Evolutionary conservation across 345 rosid species (phyloP), one percentile per base, ranked within the genome.

Genomic region (Cardamine resedifolia): DNA sequence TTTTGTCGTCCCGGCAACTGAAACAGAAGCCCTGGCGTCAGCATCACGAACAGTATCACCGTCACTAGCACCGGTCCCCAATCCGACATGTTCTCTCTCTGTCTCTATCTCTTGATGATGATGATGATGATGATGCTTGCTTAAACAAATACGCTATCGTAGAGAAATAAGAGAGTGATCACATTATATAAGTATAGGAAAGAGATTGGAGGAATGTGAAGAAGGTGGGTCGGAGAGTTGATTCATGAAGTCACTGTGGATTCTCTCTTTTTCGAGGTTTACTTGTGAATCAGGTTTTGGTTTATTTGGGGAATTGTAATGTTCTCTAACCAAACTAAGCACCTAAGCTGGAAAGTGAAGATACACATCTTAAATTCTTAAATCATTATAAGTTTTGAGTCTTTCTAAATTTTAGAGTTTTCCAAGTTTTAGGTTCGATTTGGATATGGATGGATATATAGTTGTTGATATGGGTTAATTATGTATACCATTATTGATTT

Each of bases 51-150:
- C 31, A 90, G 84, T 77, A 86, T 81, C 70, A 85, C 82, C 10
- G 90, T 87, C 30, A 90, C 80, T 57, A 90, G n/a, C 2, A 90
- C 82, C 0, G 94, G 94, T 34, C 91, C 96, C 94, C 96, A 88
- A 47, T 90, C 96, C 18, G 90, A 88, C 94, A 88, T 87, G 49
- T 9, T 73, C 15, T 28, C 6, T 18, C 2, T 36, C 6, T 28
- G 23, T 53, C 36, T 38, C 7, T 48, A 0, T 73, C 31, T 38
- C 14, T n/a, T 31, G 21, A 11, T 67, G 65, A 53, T 26, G 60
- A 58, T 49, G 48, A 63, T 55, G 62, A 52, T 52, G n/a, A n/a
- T n/a, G 53, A 58, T 58, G 78, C 1, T 70, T 64, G 56, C 72
- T 58, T 71, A n/a, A 5, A 63, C 10, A 64, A 53, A 47, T 34